phyloP scores from a whole-genome alignment of 768 basidiomycete genomes.

The Serendipita sp. region DNA sequence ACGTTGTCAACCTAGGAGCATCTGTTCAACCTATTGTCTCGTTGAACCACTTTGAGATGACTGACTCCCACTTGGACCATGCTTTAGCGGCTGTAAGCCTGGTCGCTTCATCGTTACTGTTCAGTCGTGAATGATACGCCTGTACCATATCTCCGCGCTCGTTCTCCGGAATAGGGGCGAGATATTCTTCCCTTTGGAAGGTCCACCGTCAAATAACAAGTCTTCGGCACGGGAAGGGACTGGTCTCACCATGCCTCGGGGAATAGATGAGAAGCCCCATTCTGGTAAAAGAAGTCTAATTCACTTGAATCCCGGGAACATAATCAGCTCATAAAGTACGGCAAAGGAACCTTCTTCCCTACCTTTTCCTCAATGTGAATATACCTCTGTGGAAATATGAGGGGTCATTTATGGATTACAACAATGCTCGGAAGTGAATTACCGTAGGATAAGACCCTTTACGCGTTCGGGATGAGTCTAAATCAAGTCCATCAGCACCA shows the following conservation, averaged over 20 bases:
- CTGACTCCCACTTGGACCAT: slow-evolving; percentile 86
- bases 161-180: slow-evolving; percentile 62
- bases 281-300: slow-evolving; percentile 85
- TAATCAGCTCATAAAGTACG: neutral
- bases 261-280: slow-evolving; percentile 66
- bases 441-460: slow-evolving; percentile 52
- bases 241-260: slow-evolving; percentile 65
- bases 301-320: slow-evolving; percentile 31
- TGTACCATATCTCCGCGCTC: slow-evolving; percentile 66
- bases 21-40: neutral
- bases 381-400: slow-evolving; percentile 44
- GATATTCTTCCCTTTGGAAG: slow-evolving; percentile 57
- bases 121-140: slow-evolving; percentile 72
- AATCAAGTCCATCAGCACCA: neutral
- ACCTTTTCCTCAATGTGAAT: slow-evolving; percentile 74
- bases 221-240: neutral
- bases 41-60: slow-evolving; percentile 13
- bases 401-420: neutral
- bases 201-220: neutral
- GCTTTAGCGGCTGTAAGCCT: slow-evolving; percentile 60
- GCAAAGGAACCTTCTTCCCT: neutral
- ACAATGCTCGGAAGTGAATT: neutral
- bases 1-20: slow-evolving; percentile 76
- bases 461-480: slow-evolving; percentile 72
- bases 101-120: slow-evolving; percentile 49